Evolutionary conservation across 2,329 filamentous ascomycete genomes (phyloP).

Genomic region (Ilyonectria destructans): DNA sequence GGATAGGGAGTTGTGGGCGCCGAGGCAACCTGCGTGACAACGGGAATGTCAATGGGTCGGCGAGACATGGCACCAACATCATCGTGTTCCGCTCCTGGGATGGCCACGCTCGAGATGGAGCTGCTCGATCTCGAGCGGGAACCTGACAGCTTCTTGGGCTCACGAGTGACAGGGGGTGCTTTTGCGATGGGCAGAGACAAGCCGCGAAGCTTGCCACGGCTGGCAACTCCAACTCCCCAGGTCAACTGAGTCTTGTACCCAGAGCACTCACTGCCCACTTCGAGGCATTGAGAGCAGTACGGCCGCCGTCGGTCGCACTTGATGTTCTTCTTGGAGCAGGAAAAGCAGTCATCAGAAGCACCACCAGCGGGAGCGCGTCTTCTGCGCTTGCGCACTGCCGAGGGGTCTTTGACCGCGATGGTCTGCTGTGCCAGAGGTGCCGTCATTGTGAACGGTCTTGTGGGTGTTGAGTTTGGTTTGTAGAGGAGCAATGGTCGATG

Average conservation of each 20-base stretch:
- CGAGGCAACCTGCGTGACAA: slow-evolving; percentile 56
- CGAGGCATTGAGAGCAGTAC: slow-evolving; percentile 95
- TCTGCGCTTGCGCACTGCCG: slow-evolving; percentile 79
- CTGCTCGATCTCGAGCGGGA: slow-evolving; percentile 61
- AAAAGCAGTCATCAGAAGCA: slow-evolving; percentile 95
- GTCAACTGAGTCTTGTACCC: slow-evolving; percentile 98
- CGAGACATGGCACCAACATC: slow-evolving; percentile 52
- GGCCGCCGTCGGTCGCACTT: slow-evolving; percentile 94
- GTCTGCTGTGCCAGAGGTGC: slow-evolving; percentile 63
- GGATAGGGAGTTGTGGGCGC: slow-evolving; percentile 62
- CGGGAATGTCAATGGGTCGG: slow-evolving; percentile 57
- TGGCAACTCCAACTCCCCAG: slow-evolving; percentile 96
- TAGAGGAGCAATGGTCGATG: slow-evolving; percentile 26
- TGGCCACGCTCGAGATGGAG: slow-evolving; percentile 54
- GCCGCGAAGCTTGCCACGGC: slow-evolving; percentile 93
- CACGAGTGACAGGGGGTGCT: slow-evolving; percentile 68
- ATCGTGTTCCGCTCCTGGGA: slow-evolving; percentile 53
- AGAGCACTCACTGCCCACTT: slow-evolving; percentile 92
- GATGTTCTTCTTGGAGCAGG: slow-evolving; percentile 86
- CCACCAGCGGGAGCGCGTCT: slow-evolving; percentile 91
- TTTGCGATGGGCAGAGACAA: slow-evolving; percentile 82
- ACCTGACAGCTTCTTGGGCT: slow-evolving; percentile 64
- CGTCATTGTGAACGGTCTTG: slow-evolving; percentile 60
- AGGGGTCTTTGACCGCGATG: slow-evolving; percentile 65
- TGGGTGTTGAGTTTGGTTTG: slow-evolving; percentile 15